Base-by-base conservation (phyloP, 2,329 filamentous ascomycete species). In the Metarhizium brunneum region DNA sequence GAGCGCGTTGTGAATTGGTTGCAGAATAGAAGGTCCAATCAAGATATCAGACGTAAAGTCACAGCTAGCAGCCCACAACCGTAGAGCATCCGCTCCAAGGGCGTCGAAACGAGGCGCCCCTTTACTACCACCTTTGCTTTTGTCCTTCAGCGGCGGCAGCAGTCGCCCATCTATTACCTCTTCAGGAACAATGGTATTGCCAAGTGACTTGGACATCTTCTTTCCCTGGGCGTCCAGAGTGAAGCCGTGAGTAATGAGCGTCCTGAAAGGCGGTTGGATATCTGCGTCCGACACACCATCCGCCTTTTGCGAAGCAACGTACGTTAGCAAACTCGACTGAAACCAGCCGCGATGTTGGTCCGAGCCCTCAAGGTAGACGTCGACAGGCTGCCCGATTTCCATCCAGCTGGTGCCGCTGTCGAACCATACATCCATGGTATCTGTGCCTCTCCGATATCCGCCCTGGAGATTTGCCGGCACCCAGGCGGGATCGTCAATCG, bases 341-440 rank as follows among this genome's bases (percentile, higher is more conserved):
- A 99, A 99, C 94, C 94, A 99, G 35, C 94, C 94, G 43, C 94
- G 87, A 70, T 99, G 94, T 69, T 99, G 94, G 69, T 99, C 94
- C 3, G 87, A 89, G 36, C 94, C 94, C 73, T 99, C 94, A 2
- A 97, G 80, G 67, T 95, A 97, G 29, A 97, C 81, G 68, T 99
- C 91, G 0, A 90, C 90, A 29, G 68, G 85, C 32, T 68, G 65
- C 8, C 69, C 63, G 32, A 74, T 76, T 66, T 82, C 78, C 4
- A 78, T 87, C 94, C 94, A 99, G 65, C 90, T 96, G 52, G 88
- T 96, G 6, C 94, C 94, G 61, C 94, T 97, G 69, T 99, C 94
- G 63, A 99, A 99, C 94, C 94, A 99, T 10, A 99, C 94, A 69
- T 99, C 94, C 94, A 99, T 99, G 0, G 94, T 99, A 65, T 99